Conservation (phyloP, 2,329 filamentous ascomycete genomes). For the Elsinoe batatas region DNA sequence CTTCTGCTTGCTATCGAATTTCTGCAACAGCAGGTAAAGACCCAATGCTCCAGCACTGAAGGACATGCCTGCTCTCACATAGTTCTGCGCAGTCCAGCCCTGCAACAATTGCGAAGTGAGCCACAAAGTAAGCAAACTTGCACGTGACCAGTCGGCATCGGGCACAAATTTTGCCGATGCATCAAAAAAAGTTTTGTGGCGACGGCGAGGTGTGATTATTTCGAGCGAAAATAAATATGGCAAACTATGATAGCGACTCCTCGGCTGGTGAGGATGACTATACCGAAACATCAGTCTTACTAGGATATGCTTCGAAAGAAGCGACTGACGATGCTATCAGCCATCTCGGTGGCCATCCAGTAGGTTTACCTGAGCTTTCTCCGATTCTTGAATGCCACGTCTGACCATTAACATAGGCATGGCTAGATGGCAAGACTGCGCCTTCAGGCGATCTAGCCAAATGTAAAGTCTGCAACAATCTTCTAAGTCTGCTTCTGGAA, state of each 20-base stretch:
- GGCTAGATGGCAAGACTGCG: slow-evolving; percentile 62
- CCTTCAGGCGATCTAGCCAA: slow-evolving; percentile 69
- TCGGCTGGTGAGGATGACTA: slow-evolving; percentile 60
- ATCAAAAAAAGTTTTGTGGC: slow-evolving; percentile 6
- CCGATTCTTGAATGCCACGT: neutral
- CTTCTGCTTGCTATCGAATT: slow-evolving; percentile 1
- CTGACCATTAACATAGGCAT: slow-evolving; percentile 50
- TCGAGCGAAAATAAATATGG: slow-evolving; percentile 42
- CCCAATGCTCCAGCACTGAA: neutral
- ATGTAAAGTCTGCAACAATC: slow-evolving; percentile 76
- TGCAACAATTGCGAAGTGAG: neutral
- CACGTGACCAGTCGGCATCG: neutral
- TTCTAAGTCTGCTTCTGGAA: slow-evolving; percentile 79
- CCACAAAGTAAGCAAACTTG: neutral
- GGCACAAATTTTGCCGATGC: neutral
- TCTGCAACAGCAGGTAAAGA: neutral
- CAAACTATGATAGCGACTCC: slow-evolving; percentile 77
- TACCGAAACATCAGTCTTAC: slow-evolving; percentile 74
- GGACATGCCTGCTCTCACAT: neutral
- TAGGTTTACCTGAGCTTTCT: slow-evolving; percentile 39
- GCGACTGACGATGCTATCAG: slow-evolving; percentile 73
- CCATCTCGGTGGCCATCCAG: slow-evolving; percentile 76
- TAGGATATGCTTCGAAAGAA: slow-evolving; percentile 81
- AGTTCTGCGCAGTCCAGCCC: slow-evolving; percentile 6
- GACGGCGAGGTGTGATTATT: neutral